Evolutionary conservation across 352 stramenopile species (phyloP).

Genomic region (Globisporangium ultimum): DNA sequence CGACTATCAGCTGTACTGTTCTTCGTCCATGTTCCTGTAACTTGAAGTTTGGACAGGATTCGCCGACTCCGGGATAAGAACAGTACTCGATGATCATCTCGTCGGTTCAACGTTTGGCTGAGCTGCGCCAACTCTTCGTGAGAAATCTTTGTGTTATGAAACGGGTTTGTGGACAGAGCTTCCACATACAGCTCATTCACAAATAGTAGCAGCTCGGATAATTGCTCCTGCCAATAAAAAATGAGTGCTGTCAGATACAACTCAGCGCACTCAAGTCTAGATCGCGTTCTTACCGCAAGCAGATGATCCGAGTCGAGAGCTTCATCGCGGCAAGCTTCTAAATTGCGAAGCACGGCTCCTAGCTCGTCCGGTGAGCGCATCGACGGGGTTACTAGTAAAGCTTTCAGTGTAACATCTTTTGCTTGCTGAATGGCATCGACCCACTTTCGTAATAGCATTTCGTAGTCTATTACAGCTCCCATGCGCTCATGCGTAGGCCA

Average conservation of each 20-base stretch:
- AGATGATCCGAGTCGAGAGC: constrained; percentile 20
- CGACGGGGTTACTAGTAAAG: constrained; percentile 28
- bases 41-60: constrained; percentile 37
- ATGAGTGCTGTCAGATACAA: not conserved
- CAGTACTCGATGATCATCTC: constrained; percentile 33
- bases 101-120: constrained; percentile 21
- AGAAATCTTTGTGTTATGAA: constrained; percentile 18
- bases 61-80: constrained; percentile 26
- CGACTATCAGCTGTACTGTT: not conserved
- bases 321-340: constrained; percentile 26
- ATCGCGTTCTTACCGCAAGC: constrained; percentile 22
- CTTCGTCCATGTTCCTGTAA: constrained; percentile 11
- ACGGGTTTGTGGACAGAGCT: constrained; percentile 40
- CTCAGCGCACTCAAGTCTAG: not conserved
- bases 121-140: constrained; percentile 23
- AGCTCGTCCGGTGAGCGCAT: constrained; percentile 28
- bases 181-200: constrained; percentile 47
- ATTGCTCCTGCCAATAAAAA: constrained; percentile 20
- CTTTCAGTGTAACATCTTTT: constrained; percentile 18
- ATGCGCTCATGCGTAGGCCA: constrained; percentile 23
- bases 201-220: constrained; percentile 33
- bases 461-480: constrained; percentile 14
- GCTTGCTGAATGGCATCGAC: constrained; percentile 27
- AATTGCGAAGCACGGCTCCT: constrained; percentile 15
- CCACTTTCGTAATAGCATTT: constrained; percentile 19